These are phyloP conservation scores for Stylonectria norvegica DNA, from an alignment of 2,329 filamentous ascomycete genomes.

Conservation along the genomic window DNA sequence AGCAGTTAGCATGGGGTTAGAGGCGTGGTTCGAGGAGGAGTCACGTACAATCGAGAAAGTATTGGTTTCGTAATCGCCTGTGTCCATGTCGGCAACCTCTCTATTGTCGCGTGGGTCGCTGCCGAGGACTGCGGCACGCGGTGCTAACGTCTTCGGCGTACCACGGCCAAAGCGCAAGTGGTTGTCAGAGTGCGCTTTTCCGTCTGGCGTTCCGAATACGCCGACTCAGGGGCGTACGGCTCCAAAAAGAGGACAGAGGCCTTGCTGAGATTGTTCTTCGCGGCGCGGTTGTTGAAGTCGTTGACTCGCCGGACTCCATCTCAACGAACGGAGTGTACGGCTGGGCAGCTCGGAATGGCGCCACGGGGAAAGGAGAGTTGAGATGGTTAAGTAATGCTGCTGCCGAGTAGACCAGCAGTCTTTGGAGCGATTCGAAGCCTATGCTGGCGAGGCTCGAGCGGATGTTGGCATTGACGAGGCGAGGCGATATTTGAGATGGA, in stretches of 20 bases:
- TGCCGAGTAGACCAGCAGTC: no score
- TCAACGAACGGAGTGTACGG: conserved; percentile 30
- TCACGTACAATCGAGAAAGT: conserved; percentile 53
- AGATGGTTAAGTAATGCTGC: no score
- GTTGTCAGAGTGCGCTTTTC: conserved; percentile 9
- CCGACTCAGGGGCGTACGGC: conserved; percentile 2
- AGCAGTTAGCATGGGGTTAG: conserved; percentile 12
- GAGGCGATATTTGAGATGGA: conserved; percentile 7
- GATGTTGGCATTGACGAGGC: conserved; percentile 5
- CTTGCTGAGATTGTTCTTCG: conserved; percentile 16
- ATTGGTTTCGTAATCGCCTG: conserved; percentile 62
- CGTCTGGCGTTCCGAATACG: conserved; percentile 6
- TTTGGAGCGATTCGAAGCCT: conserved; percentile 7
- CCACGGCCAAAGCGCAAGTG: conserved; percentile 17
- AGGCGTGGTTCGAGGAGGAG: neutral
- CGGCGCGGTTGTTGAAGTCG: conserved; percentile 19
- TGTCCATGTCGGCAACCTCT: conserved; percentile 55
- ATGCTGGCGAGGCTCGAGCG: conserved; percentile 10
- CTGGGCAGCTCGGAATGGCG: conserved; percentile 21
- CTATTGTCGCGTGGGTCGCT: conserved; percentile 25
- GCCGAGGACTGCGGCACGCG: conserved; percentile 25
- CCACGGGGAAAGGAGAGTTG: no score
- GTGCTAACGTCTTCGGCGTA: conserved; percentile 16
- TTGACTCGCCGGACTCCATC: conserved; percentile 38
- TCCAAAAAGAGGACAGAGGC: conserved; percentile 10